Conservation (phyloP, 768 basidiomycete genomes). For the Phylloporus rhodoxanthus region DNA sequence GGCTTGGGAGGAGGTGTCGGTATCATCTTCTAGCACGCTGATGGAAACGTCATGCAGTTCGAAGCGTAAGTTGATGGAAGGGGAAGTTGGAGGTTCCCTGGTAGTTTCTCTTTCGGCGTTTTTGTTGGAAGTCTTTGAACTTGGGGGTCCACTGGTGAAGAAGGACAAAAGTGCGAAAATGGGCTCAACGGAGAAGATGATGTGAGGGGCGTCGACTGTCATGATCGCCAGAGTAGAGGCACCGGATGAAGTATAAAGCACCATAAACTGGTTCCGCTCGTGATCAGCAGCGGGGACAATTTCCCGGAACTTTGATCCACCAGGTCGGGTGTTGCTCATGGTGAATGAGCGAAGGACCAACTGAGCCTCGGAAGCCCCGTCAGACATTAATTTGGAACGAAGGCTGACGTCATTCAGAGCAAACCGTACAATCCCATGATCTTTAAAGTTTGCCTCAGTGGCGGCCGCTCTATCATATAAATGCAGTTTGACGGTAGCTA, state of each 20-base stretch:
- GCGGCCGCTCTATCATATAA: slow-evolving; percentile 71
- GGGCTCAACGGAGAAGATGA: slow-evolving; percentile 90
- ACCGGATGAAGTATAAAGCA: slow-evolving; percentile 77
- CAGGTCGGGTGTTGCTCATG: slow-evolving; percentile 81
- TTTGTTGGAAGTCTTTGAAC: slow-evolving; percentile 12
- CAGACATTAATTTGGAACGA: slow-evolving; percentile 73
- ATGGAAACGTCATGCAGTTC: slow-evolving; percentile 89
- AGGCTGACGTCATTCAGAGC: slow-evolving; percentile 75
- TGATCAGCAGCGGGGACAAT: slow-evolving; percentile 91
- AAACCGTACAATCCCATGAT: slow-evolving; percentile 81
- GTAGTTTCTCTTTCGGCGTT: slow-evolving; percentile 9
- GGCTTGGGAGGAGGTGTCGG: slow-evolving; percentile 72
- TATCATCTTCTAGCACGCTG: slow-evolving; percentile 81
- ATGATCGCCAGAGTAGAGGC: slow-evolving; percentile 67
- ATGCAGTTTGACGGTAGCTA: slow-evolving; percentile 74
- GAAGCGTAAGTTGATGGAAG: slow-evolving; percentile 58
- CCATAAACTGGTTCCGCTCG: slow-evolving; percentile 86
- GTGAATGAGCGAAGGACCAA: slow-evolving; percentile 87
- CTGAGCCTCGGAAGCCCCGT: slow-evolving; percentile 84
- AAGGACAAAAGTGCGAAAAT: slow-evolving; percentile 86
- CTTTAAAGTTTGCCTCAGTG: slow-evolving; percentile 51
- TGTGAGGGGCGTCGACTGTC: slow-evolving; percentile 85
- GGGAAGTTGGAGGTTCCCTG: slow-evolving; percentile 9
- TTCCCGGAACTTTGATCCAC: slow-evolving; percentile 81
- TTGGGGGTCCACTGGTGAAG: slow-evolving; percentile 54